Evolutionary conservation across 2,329 filamentous ascomycete genomes (phyloP).

Genomic region (Fusarium equiseti): DNA sequence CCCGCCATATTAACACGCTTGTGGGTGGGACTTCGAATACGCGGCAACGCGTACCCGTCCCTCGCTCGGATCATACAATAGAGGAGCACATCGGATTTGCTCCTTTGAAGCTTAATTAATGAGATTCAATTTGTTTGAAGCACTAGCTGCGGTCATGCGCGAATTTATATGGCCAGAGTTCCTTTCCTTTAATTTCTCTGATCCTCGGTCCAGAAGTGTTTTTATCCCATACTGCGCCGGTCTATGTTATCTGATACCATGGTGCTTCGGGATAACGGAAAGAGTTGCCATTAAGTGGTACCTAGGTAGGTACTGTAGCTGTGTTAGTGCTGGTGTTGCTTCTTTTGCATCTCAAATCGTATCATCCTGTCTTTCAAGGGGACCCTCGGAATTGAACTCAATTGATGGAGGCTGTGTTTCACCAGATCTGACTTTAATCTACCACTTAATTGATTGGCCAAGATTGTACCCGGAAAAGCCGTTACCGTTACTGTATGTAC

Average conservation of each 20-base stretch:
- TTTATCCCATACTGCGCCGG: neutral
- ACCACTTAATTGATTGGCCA: slow-evolving; percentile 18
- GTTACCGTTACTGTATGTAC: slow-evolving; percentile 16
- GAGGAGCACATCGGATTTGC: slow-evolving; percentile 17
- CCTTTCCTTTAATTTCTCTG: slow-evolving; percentile 34
- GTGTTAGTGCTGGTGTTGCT: neutral
- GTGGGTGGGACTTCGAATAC: neutral
- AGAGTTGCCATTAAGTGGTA: neutral
- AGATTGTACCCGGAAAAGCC: neutral
- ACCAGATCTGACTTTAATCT: slow-evolving; percentile 39
- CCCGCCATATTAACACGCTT: slow-evolving; percentile 4
- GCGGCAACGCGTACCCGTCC: slow-evolving; percentile 12
- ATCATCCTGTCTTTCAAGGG: slow-evolving; percentile 18
- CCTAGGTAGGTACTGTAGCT: neutral
- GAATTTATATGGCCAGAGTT: slow-evolving; percentile 15
- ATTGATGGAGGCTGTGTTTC: slow-evolving; percentile 26
- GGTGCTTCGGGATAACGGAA: slow-evolving; percentile 10
- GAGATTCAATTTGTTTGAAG: slow-evolving; percentile 38
- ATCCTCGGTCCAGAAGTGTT: neutral
- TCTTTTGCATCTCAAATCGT: neutral
- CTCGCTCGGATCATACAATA: slow-evolving; percentile 21
- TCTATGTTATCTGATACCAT: slow-evolving; percentile 1
- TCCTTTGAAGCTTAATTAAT: slow-evolving; percentile 26
- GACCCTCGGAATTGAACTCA: slow-evolving; percentile 3
- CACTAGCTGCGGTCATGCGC: slow-evolving; percentile 35